Percentiles rank a stretch among this genome's conserved stretches.
phyloP scores from a whole-genome alignment of 2,329 filamentous ascomycete genomes.

The Penicillium capsulatum region DNA sequence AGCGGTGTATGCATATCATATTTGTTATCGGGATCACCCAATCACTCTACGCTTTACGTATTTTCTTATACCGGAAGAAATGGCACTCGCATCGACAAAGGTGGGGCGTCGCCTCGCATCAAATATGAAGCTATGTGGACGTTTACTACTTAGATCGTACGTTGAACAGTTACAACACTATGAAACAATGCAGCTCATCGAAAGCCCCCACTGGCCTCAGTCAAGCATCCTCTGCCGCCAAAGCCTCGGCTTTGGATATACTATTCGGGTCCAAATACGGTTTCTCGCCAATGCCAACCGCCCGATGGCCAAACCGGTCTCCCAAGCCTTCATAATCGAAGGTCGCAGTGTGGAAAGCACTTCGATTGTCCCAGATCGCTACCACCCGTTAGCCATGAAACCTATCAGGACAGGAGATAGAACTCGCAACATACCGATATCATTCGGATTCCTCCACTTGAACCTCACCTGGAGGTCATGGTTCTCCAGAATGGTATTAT shows the following conservation, averaged over 20 bases:
- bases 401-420: not conserved
- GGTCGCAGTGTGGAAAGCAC: conserved; percentile 28
- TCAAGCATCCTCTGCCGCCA: conserved; percentile 6
- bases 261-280: conserved; percentile 35
- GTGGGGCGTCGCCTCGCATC: no score
- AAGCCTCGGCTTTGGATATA: conserved; percentile 15
- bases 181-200: no score
- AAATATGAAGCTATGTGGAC: no score
- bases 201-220: no score
- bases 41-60: no score
- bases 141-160: no score
- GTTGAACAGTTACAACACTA: no score
- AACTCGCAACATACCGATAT: conserved; percentile 43
- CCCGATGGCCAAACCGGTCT: conserved; percentile 28
- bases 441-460: conserved; percentile 49
- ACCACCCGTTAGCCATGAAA: not conserved
- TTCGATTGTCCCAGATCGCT: conserved; percentile 37
- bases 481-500: conserved; percentile 43
- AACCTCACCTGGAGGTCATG: conserved; percentile 51
- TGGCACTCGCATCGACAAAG: no score
- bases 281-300: conserved; percentile 32
- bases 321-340: conserved; percentile 32
- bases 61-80: no score
- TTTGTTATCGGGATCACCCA: no score
- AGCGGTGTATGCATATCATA: no score